Conservation (phyloP, 176 grass and related monocot genomes). For the Juncus effusus region DNA sequence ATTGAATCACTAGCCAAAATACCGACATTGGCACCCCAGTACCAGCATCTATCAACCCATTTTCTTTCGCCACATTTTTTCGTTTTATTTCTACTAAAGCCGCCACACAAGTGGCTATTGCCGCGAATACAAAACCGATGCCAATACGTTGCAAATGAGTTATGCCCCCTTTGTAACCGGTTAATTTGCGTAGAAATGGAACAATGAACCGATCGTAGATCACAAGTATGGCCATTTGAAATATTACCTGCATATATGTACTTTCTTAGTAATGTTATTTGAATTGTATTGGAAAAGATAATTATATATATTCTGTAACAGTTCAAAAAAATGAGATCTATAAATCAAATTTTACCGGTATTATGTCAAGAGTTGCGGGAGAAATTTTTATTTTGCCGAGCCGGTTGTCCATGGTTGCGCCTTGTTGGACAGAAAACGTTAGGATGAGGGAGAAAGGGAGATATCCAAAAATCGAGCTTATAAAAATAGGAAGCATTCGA, state of each 20-base stretch:
- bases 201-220: slow-evolving; percentile 60
- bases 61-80: slow-evolving; percentile 27
- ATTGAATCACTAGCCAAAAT: slow-evolving; percentile 65
- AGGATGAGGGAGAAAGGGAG: slow-evolving; percentile 44
- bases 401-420: slow-evolving; percentile 59
- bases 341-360: slow-evolving; percentile 28
- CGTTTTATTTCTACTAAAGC: slow-evolving; percentile 66
- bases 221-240: slow-evolving; percentile 60
- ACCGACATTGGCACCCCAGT: slow-evolving; percentile 58
- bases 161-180: slow-evolving; percentile 54
- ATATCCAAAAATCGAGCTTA: slow-evolving; percentile 50
- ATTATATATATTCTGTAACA: no score
- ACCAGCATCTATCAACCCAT: slow-evolving; percentile 25
- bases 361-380: slow-evolving; percentile 59
- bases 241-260: slow-evolving; percentile 10
- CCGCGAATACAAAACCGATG: slow-evolving; percentile 38
- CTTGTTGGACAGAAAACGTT: slow-evolving; percentile 77
- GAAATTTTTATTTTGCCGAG: slow-evolving; percentile 46
- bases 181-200: slow-evolving; percentile 42
- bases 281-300: no score
- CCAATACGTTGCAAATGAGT: slow-evolving; percentile 68
- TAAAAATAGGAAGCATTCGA: slow-evolving; percentile 63
- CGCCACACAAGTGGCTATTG: slow-evolving; percentile 34
- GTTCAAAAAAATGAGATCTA: no score
- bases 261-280: no score